phyloP scores from a whole-genome alignment of 2,329 filamentous ascomycete species.

The Cladorrhinum sp. region DNA sequence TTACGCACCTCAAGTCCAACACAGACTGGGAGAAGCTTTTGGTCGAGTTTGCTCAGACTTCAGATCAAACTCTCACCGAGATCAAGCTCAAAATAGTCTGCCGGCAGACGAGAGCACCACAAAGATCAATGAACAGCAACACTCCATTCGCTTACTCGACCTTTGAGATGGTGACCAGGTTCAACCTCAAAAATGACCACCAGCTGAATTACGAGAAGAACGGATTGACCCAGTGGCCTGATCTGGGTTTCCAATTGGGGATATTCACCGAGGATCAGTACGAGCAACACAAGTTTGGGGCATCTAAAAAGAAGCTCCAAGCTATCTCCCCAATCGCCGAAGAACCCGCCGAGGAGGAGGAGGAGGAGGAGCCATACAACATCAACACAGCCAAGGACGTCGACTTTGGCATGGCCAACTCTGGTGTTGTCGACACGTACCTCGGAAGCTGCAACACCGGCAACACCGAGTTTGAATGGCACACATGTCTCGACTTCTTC shows the following conservation, averaged over 20 bases:
- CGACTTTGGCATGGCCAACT: conserved; percentile 21
- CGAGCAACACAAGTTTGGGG: not conserved
- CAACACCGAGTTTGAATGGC: conserved; percentile 14
- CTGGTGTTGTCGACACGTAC: conserved; percentile 20
- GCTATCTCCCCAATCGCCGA: too few species aligned
- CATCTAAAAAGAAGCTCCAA: not conserved
- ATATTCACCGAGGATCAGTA: conserved; percentile 1
- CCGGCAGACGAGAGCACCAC: not conserved
- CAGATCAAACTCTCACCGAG: not conserved
- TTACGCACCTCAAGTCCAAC: not conserved
- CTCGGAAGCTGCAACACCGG: conserved; percentile 23
- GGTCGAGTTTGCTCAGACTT: not conserved
- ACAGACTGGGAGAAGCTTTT: not conserved
- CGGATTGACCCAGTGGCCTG: not conserved
- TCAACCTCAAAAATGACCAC: not conserved
- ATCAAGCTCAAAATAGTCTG: not conserved
- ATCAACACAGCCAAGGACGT: conserved; percentile 11
- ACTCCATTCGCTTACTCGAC: too few species aligned
- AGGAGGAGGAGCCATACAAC: not conserved
- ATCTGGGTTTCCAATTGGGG: not conserved
- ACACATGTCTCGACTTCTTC: conserved; percentile 21
- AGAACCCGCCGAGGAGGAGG: not conserved
- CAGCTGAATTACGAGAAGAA: not conserved
- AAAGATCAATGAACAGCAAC: too few species aligned
- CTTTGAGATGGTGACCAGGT: not conserved